Percentiles rank a stretch among this genome's conserved stretches.
phyloP scores from a whole-genome alignment of 805 yeast species.

The Ogataea zsoltii region DNA sequence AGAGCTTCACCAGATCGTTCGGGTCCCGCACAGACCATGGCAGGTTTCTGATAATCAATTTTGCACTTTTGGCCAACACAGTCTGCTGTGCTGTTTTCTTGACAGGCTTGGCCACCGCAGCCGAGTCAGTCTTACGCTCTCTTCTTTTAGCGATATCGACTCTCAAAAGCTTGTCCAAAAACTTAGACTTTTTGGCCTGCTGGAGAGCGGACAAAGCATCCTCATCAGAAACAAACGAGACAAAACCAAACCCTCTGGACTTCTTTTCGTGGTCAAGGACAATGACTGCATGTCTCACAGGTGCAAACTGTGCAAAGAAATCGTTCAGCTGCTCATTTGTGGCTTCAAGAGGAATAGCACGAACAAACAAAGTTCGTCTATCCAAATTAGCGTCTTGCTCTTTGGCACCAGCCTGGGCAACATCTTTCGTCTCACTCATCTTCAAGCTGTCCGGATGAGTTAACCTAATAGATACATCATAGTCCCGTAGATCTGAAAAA shows the following conservation, averaged over 20 bases:
- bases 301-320: slow-evolving; percentile 88
- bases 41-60: slow-evolving; percentile 84
- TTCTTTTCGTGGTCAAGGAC: slow-evolving; percentile 75
- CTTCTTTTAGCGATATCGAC: slow-evolving; percentile 92
- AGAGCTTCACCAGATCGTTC: slow-evolving; percentile 64
- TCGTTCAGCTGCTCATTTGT: slow-evolving; percentile 80
- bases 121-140: slow-evolving; percentile 55
- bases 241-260: slow-evolving; percentile 95
- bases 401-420: background rate
- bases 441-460: background rate
- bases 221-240: slow-evolving; percentile 79
- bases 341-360: slow-evolving; percentile 79
- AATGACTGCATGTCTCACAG: slow-evolving; percentile 92
- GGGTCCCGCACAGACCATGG: slow-evolving; percentile 95
- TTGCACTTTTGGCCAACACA: slow-evolving; percentile 60
- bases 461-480: no score
- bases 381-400: slow-evolving; percentile 40
- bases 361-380: slow-evolving; percentile 74
- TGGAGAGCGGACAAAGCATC: slow-evolving; percentile 78
- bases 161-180: slow-evolving; percentile 65
- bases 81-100: slow-evolving; percentile 24
- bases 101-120: slow-evolving; percentile 27
- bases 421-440: slow-evolving; percentile 1
- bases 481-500: slow-evolving; percentile 3
- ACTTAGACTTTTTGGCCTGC: slow-evolving; percentile 62